phyloP scores from a whole-genome alignment of 1,139 yeast genomes.

The Candida dubliniensis region DNA sequence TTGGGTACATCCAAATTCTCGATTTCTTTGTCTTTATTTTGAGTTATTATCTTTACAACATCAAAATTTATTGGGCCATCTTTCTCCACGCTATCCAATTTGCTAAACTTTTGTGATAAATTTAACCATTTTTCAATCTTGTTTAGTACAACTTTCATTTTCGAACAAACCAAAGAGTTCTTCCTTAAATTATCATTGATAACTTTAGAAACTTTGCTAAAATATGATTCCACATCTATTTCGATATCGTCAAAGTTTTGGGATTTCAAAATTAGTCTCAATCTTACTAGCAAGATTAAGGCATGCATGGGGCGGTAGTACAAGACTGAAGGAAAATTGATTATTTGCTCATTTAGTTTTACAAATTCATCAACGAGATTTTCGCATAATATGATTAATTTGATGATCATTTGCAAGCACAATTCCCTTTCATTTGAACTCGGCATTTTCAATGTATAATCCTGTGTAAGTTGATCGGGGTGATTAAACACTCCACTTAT shows the following conservation, averaged over 20 bases:
- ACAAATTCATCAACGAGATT: slow-evolving; percentile 47
- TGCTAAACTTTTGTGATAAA: slow-evolving; percentile 30
- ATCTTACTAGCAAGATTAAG: slow-evolving; percentile 45
- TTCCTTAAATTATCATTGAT: slow-evolving; percentile 24
- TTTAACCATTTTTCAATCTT: slow-evolving; percentile 51
- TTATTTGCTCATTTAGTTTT: slow-evolving; percentile 35
- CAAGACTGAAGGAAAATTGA: slow-evolving; percentile 52
- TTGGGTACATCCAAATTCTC: slow-evolving; percentile 43
- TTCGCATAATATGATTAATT: slow-evolving; percentile 44
- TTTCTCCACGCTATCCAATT: background rate
- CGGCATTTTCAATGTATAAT: background rate
- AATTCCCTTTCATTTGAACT: slow-evolving; percentile 15
- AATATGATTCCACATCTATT: slow-evolving; percentile 39
- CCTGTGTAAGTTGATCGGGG: background rate
- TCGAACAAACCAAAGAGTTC: slow-evolving; percentile 39
- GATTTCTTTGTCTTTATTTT: slow-evolving; percentile 42
- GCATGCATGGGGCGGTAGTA: slow-evolving; percentile 59
- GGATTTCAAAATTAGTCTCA: slow-evolving; percentile 45
- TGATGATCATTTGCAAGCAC: slow-evolving; percentile 36
- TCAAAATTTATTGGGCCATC: slow-evolving; percentile 11
- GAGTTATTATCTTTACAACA: slow-evolving; percentile 43
- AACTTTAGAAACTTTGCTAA: slow-evolving; percentile 27
- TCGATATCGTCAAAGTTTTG: slow-evolving; percentile 26
- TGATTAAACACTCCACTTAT: slow-evolving; percentile 30
- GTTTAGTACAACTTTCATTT: slow-evolving; percentile 43